Evolutionary conservation across 2,329 filamentous ascomycete species (phyloP).

Genomic region (Fusarium tupiense): DNA sequence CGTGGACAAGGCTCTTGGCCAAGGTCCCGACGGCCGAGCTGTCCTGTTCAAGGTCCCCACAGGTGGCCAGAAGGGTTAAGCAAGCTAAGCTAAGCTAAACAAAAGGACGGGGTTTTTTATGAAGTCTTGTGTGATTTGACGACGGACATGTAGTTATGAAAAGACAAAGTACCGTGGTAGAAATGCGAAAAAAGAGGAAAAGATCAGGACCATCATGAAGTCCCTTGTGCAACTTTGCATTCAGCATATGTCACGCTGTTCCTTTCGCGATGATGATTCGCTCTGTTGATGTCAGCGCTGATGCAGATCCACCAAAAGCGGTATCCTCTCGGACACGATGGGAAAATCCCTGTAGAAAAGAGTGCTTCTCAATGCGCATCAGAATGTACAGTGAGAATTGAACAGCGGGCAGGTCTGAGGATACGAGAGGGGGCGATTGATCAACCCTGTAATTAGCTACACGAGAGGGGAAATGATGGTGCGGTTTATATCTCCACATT

Average conservation of each 20-base stretch:
- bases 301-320: not conserved
- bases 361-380: not conserved
- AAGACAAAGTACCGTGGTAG: constrained; percentile 9
- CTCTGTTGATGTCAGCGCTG: constrained; percentile 18
- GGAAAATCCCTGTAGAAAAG: not conserved
- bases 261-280: not conserved
- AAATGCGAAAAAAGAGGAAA: constrained; percentile 21
- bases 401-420: not conserved
- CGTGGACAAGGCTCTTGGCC: constrained; percentile 72
- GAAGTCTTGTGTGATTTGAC: constrained; percentile 33
- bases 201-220: not conserved
- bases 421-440: constrained; percentile 13
- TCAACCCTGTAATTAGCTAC: not conserved
- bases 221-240: not conserved
- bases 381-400: not conserved
- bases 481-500: not conserved
- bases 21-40: constrained; percentile 62
- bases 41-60: constrained; percentile 69
- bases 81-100: not conserved
- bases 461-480: constrained; percentile 18
- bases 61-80: constrained; percentile 54
- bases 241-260: not conserved
- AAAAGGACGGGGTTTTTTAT: not conserved
- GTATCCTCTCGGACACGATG: not conserved
- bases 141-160: constrained; percentile 32